phyloP scores from a whole-genome alignment of 2,329 filamentous ascomycete genomes.

The Colletotrichum falcatum region DNA sequence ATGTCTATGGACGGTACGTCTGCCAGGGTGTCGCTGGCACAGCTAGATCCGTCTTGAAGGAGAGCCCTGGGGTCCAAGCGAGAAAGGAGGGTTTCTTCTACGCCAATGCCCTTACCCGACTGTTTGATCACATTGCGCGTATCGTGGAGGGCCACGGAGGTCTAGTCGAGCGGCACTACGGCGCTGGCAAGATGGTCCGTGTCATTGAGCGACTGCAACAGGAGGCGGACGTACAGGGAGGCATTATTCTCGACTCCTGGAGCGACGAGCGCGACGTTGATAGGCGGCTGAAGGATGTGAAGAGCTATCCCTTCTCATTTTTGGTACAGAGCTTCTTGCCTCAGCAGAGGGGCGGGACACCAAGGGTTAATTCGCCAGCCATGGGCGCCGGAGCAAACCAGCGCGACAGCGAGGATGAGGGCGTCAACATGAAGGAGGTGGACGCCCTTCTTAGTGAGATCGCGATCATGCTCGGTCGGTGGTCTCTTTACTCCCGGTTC shows the following conservation, averaged over 20 bases:
- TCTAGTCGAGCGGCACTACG: conserved; percentile 94
- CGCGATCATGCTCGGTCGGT: conserved; percentile 90
- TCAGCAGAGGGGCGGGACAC: conserved; percentile 72
- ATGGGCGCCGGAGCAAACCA: conserved; percentile 64
- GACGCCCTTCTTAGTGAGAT: conserved; percentile 90
- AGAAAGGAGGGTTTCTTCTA: conserved; percentile 89
- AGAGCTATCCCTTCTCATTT: conserved; percentile 98
- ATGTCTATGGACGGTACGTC: conserved; percentile 96
- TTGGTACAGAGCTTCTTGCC: conserved; percentile 93
- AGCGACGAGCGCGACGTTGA: conserved; percentile 88
- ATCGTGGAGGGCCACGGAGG: conserved; percentile 93
- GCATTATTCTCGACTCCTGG: conserved; percentile 96
- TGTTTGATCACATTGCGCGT: conserved; percentile 98
- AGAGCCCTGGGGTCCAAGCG: conserved; percentile 60
- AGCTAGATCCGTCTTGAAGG: conserved; percentile 83
- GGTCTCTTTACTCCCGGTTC: conserved; percentile 93
- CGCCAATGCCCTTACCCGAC: conserved; percentile 86
- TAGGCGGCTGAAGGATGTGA: conserved; percentile 91
- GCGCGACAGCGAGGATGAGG: conserved; percentile 84
- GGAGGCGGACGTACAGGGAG: conserved; percentile 95
- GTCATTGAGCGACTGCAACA: conserved; percentile 94
- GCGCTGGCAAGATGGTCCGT: conserved; percentile 89
- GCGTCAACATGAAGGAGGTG: conserved; percentile 96
- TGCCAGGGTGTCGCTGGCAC: conserved; percentile 92
- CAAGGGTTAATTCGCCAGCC: conserved; percentile 82